Base-by-base conservation (phyloP, 140 eudicot genomes). In the Cichorium intybus region DNA sequence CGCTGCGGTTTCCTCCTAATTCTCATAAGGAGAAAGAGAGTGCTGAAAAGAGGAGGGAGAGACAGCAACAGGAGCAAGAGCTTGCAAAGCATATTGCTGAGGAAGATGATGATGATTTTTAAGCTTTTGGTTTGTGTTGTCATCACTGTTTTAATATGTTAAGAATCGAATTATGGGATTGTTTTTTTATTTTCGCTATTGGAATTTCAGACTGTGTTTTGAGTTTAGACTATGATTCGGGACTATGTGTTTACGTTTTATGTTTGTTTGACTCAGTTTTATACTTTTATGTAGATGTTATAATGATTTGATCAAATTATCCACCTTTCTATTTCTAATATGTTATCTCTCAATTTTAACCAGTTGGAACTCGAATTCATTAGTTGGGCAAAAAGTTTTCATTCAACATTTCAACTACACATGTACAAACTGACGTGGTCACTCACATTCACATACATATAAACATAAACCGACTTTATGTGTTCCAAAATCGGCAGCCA, bases 31-130 rank as follows among this genome's bases (percentile, higher is more conserved):
- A 93, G 58, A 86, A 93, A 76, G 99, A 88, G 33, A 82, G 94
- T 55, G 99, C 97, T 1, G 99, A 93, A 78, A 93, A 93, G 88
- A 88, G 99, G 77, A 93, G 99, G 67, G 99, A 93, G 79, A 81
- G 95, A 33, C 99, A 88, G 28, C 93, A 85, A 46, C 95, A 93
- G 62, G 95, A 94, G 49, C 97, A 89, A 62, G 97, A 93, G 77
- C 99, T 93, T 78, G 99, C 99, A 0, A 86, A 93, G 82, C 95
- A 88, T 74, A 93, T 93, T 60, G 97, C 99, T 5, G 97, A 93
- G 77, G 99, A 93, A 62, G 99, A 93, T 53, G 99, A 93, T 59
- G 99, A 93, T 46, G 99, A 93, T 35, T 88, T 93, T 72, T 93
- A 49, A 4, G 24, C 73, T 46, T 63, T 64, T 73, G 66, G 41